phyloP scores from a whole-genome alignment of 179 eudicot genomes.

The Sideroxylon spinosum region DNA sequence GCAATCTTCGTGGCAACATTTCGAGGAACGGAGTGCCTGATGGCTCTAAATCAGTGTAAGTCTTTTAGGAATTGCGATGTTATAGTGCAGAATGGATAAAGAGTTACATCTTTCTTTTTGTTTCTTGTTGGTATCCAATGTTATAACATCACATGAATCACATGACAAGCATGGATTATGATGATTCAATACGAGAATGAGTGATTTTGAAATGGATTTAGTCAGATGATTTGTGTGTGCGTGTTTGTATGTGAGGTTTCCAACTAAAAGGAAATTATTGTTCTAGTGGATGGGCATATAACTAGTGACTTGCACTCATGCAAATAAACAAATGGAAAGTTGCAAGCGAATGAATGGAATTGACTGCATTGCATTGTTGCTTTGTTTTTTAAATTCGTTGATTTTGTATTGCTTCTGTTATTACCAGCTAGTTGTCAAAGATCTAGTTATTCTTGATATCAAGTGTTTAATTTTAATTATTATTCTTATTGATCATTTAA shows the following conservation, averaged over 20 bases:
- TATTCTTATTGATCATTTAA: not conserved
- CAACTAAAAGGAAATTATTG: not conserved
- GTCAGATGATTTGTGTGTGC: not conserved
- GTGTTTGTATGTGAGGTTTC: too few species aligned
- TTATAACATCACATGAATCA: not conserved
- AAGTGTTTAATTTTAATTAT: not conserved
- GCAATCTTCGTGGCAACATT: constrained; percentile 42
- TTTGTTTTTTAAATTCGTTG: constrained; percentile 1
- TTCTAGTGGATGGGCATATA: not conserved
- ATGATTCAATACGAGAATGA: not conserved
- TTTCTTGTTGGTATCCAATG: too few species aligned
- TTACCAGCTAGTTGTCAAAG: not conserved
- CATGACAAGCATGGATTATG: not conserved
- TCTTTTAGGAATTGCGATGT: constrained; percentile 7
- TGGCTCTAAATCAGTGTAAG: constrained; percentile 38
- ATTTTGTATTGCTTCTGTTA: not conserved
- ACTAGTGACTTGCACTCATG: too few species aligned
- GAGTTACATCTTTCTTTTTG: too few species aligned
- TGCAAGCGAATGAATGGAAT: not conserved
- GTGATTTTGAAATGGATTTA: constrained; percentile 4
- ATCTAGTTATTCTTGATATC: not conserved
- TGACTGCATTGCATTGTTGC: not conserved
- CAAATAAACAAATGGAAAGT: not conserved
- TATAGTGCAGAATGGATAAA: constrained; percentile 21
- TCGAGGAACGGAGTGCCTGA: constrained; percentile 28